Base-by-base conservation (phyloP, 768 basidiomycete species). In the Myochromella boudieri region DNA sequence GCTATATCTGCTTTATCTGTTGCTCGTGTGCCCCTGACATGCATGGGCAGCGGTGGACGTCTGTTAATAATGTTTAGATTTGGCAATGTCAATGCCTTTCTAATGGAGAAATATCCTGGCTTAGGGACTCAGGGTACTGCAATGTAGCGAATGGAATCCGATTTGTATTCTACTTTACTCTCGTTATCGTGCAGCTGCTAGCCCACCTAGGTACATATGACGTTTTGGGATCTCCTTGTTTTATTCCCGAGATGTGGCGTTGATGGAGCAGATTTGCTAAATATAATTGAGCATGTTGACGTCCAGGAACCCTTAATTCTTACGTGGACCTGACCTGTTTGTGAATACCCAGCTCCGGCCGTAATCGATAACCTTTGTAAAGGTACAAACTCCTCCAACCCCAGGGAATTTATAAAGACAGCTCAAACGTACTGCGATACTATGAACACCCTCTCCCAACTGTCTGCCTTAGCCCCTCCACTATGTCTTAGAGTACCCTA, bases 291-390 rank as follows among this genome's bases (percentile, higher is more conserved):
- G n/a, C 17, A 37, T 10, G 9, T 41, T 40, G 36, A 29, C 25
- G 39, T 10, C 5, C 26, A 24, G 32, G 32, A 26, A 33, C 21
- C 43, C 32, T 14, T 34, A 5, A 26, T 9, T 15, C 10, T 27
- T 34, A 18, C n/a, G n/a, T n/a, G n/a, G n/a, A n/a, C n/a, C n/a
- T n/a, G n/a, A n/a, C n/a, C n/a, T n/a, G n/a, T n/a, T n/a, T n/a
- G n/a, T n/a, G n/a, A n/a, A 9, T 15, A 18, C 26, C 34, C 57
- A 60, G 59, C 15, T 62, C 60, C 60, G 54, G 58, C 56, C 60
- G 60, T 43, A 45, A 51, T 56, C 56, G 48, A 47, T 56, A 52
- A 56, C 42, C 34, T 41, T 36, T 40, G 33, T 5, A 31, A 31
- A 17, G 14, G 18, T 34, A n/a, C 33, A 6, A 6, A 17, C n/a